These are phyloP conservation scores for Cryptococcus wingfieldii DNA, from an alignment of 1,284 basidiomycete genomes.

Conservation along the genomic window DNA sequence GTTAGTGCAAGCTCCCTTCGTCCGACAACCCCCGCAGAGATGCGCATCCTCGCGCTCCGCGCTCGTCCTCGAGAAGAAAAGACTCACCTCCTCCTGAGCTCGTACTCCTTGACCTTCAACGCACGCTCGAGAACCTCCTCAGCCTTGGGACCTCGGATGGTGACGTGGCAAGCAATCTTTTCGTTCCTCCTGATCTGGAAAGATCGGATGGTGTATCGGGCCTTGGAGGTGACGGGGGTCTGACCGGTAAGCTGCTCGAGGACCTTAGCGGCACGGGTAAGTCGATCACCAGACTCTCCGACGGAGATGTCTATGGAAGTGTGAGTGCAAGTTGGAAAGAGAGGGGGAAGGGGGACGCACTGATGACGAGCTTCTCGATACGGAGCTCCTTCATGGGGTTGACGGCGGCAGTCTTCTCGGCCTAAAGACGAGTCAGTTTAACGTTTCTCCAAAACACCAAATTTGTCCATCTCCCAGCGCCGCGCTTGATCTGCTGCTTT, in stretches of 20 bases:
- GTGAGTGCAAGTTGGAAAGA: not conserved
- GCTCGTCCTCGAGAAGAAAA: not conserved
- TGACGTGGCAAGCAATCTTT: slow-evolving; percentile 99
- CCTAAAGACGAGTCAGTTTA: slow-evolving; percentile 52
- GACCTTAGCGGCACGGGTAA: slow-evolving; percentile 98
- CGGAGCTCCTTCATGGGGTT: slow-evolving; percentile 94
- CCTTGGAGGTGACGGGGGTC: slow-evolving; percentile 98
- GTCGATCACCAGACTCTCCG: slow-evolving; percentile 98
- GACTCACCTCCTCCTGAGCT: slow-evolving; percentile 60
- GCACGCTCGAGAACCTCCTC: slow-evolving; percentile 99
- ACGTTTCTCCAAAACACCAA: not conserved
- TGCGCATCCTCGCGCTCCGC: not conserved
- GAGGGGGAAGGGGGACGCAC: slow-evolving; percentile 56
- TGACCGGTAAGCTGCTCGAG: slow-evolving; percentile 99
- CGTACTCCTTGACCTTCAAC: slow-evolving; percentile 99
- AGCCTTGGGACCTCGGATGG: slow-evolving; percentile 98
- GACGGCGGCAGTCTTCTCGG: slow-evolving; percentile 83
- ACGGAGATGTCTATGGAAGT: slow-evolving; percentile 85
- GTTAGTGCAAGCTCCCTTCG: not conserved
- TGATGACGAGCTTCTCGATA: slow-evolving; percentile 99
- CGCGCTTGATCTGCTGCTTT: not conserved
- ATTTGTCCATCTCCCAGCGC: not conserved
- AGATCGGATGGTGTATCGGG: slow-evolving; percentile 97
- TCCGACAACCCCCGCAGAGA: not conserved
- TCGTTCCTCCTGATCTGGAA: slow-evolving; percentile 99